These are phyloP conservation scores for Trypanosoma boissoni DNA, from an alignment of 208 protist genomes.

Conservation along the genomic window DNA sequence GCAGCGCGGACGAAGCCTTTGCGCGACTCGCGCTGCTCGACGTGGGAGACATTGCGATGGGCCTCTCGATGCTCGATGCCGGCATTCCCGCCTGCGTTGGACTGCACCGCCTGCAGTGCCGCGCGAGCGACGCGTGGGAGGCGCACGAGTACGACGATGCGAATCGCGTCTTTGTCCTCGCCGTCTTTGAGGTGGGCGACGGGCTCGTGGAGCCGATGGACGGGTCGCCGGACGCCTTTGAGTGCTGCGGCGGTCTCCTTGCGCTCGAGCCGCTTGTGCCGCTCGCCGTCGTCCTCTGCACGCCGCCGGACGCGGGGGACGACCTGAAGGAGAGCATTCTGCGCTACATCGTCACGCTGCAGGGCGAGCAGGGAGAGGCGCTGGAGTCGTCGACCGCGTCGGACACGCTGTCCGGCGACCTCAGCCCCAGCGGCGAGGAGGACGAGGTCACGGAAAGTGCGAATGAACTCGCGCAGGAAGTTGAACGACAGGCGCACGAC, in stretches of 20 bases:
- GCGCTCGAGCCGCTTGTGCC: conserved; percentile 71
- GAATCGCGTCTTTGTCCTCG: conserved; percentile 55
- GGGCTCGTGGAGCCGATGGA: conserved; percentile 37
- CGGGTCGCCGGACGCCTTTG: conserved; percentile 17
- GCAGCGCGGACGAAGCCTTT: conserved; percentile 11
- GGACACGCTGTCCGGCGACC: neutral
- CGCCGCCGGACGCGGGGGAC: conserved; percentile 32
- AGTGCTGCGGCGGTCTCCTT: conserved; percentile 66
- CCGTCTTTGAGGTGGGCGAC: conserved; percentile 65
- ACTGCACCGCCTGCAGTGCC: conserved; percentile 54
- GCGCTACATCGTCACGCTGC: conserved; percentile 70
- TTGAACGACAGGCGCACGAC: conserved; percentile 31
- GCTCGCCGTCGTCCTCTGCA: conserved; percentile 71
- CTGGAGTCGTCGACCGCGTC: conserved; percentile 14
- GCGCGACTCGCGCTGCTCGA: conserved; percentile 68
- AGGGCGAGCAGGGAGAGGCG: conserved; percentile 63
- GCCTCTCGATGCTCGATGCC: conserved; percentile 77
- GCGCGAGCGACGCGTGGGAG: conserved; percentile 28
- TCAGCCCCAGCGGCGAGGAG: neutral
- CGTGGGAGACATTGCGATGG: conserved; percentile 75
- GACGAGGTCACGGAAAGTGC: neutral
- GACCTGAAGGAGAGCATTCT: conserved; percentile 64
- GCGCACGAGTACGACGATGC: conserved; percentile 47
- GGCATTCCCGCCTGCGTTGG: conserved; percentile 77
- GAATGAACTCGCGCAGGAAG: conserved; percentile 24